Percentiles rank a stretch among this genome's conserved stretches.
Conservation (phyloP, 306 rosid genomes). For the Gynostemma pentaphyllum region DNA sequence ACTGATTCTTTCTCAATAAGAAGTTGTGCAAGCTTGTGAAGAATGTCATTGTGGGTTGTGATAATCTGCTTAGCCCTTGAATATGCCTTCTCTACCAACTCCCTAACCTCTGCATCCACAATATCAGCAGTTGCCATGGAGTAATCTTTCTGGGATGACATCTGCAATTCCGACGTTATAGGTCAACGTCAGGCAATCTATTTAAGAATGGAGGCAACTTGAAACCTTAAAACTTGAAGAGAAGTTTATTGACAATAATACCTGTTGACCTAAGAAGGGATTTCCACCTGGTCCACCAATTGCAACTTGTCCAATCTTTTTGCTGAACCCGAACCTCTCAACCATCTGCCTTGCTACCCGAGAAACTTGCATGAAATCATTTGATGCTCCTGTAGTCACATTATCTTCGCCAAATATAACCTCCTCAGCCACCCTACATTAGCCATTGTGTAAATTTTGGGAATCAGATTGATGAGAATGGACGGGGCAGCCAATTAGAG, state of each 20-base stretch:
- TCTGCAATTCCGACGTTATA: slow-evolving; percentile 29
- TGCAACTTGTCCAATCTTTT: slow-evolving; percentile 88
- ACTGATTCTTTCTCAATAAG: slow-evolving; percentile 93
- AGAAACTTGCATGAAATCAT: slow-evolving; percentile 97
- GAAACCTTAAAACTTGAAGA: background rate
- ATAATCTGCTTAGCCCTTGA: slow-evolving; percentile 57
- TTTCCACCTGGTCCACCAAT: slow-evolving; percentile 90
- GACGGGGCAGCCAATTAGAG: no score
- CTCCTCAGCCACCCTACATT: slow-evolving; percentile 80
- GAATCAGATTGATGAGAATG: no score
- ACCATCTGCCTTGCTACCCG: slow-evolving; percentile 98
- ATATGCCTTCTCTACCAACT: slow-evolving; percentile 82
- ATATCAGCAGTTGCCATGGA: slow-evolving; percentile 88
- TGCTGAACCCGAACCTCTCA: slow-evolving; percentile 97
- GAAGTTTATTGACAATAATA: background rate
- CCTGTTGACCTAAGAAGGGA: slow-evolving; percentile 99
- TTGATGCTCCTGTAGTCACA: slow-evolving; percentile 96
- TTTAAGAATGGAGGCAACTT: background rate
- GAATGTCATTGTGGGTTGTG: slow-evolving; percentile 82
- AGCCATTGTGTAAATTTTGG: background rate
- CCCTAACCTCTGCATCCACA: slow-evolving; percentile 89
- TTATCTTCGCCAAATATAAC: slow-evolving; percentile 55
- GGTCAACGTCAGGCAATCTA: background rate
- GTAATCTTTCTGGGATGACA: slow-evolving; percentile 84
- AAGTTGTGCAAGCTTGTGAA: slow-evolving; percentile 85